Conservation (phyloP, 805 yeast species). For the Pichia ethanolica region DNA sequence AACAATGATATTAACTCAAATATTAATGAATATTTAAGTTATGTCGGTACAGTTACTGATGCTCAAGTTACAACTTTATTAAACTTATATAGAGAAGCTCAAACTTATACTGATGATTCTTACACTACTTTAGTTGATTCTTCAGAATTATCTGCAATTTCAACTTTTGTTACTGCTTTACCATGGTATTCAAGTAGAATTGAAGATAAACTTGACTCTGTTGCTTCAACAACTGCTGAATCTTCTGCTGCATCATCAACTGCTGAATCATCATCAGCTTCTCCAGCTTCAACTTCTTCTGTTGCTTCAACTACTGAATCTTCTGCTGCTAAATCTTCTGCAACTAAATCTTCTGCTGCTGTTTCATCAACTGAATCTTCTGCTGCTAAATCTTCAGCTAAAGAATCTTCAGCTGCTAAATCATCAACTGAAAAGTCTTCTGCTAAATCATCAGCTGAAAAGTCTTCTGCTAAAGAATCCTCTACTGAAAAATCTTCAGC, state of each 20-base stretch:
- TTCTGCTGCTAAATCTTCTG: slow-evolving; percentile 8
- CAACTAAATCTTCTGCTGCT: slow-evolving; percentile 8
- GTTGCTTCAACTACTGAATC: slow-evolving; percentile 7
- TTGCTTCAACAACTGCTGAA: slow-evolving; percentile 9
- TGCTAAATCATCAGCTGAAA: not conserved
- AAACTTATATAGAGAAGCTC: slow-evolving; percentile 26
- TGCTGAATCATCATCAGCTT: slow-evolving; percentile 6
- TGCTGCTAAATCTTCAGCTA: not conserved
- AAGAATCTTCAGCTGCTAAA: slow-evolving; percentile 3
- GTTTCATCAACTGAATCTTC: slow-evolving; percentile 1
- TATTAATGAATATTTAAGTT: slow-evolving; percentile 27
- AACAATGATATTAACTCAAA: slow-evolving; percentile 30
- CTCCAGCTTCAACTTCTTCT: slow-evolving; percentile 8
- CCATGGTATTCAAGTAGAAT: slow-evolving; percentile 31
- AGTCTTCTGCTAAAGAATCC: not conserved
- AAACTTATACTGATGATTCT: slow-evolving; percentile 37
- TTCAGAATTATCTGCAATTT: slow-evolving; percentile 12
- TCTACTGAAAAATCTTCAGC: too few relatives aligned
- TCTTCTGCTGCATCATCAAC: slow-evolving; percentile 11
- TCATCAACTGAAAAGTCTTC: not conserved
- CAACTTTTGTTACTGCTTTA: slow-evolving; percentile 25
- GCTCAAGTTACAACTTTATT: slow-evolving; percentile 27
- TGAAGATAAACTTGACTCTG: slow-evolving; percentile 13
- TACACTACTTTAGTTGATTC: slow-evolving; percentile 34
- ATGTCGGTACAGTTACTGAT: slow-evolving; percentile 23